Conservation (phyloP, 208 protist species). For the Wallacemonas sp. region DNA sequence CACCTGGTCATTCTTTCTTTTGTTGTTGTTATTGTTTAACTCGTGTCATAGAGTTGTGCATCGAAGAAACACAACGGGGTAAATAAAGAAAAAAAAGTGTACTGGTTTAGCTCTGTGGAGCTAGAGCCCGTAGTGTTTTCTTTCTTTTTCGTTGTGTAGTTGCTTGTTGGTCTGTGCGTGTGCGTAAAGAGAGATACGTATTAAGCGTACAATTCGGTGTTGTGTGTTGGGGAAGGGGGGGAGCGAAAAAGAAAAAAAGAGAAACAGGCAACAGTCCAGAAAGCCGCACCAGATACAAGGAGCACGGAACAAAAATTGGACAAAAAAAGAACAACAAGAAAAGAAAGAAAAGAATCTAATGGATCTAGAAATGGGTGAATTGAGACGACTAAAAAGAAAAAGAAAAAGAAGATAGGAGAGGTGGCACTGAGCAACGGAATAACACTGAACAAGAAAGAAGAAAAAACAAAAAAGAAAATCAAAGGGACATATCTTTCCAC, state of each 20-base stretch:
- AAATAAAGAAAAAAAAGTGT: no score
- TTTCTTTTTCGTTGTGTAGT: no score
- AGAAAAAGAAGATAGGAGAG: background rate
- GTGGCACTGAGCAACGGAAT: background rate
- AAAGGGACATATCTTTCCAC: background rate
- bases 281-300: background rate
- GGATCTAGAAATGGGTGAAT: no score
- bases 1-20: no score
- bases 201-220: background rate
- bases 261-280: background rate
- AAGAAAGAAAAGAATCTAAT: background rate
- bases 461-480: background rate
- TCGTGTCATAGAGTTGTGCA: no score
- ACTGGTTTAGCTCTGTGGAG: no score
- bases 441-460: background rate
- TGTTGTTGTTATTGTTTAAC: no score
- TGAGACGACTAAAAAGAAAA: background rate
- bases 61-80: no score
- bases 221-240: no score
- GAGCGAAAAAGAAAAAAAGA: constrained; percentile 16
- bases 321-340: constrained; percentile 9
- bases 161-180: no score
- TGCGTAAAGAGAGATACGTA: background rate
- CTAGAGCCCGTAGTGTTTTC: no score
- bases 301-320: no score